Conservation (phyloP, 768 basidiomycete species). For the Mycena filopes region DNA sequence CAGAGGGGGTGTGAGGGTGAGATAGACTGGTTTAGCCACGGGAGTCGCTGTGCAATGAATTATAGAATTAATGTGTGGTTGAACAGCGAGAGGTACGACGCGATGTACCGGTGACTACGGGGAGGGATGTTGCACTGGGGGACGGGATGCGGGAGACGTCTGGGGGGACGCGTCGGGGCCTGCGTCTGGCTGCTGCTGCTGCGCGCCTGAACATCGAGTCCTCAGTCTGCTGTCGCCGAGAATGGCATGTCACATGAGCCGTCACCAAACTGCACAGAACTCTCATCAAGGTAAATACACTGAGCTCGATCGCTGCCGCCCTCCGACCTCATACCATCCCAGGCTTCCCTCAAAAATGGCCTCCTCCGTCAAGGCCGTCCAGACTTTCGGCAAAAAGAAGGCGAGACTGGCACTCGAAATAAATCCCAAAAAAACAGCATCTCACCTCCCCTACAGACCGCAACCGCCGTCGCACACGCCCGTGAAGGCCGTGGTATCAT, state of each 20-base stretch:
- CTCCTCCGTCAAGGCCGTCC: constrained; percentile 88
- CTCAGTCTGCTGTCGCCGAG: no score
- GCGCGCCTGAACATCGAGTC: constrained; percentile 21
- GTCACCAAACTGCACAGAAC: neutral
- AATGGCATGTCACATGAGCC: neutral
- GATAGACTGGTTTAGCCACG: constrained; percentile 60
- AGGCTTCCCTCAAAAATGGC: constrained; percentile 67
- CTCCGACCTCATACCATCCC: constrained; percentile 33
- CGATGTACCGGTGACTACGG: constrained; percentile 16
- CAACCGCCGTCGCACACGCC: constrained; percentile 97
- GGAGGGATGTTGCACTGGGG: neutral
- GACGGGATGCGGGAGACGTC: neutral
- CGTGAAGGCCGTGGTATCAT: constrained; percentile 96
- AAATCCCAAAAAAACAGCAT: constrained; percentile 13
- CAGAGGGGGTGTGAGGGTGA: constrained; percentile 71
- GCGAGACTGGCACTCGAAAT: constrained; percentile 50
- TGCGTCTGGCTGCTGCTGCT: constrained; percentile 10
- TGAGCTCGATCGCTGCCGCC: constrained; percentile 22
- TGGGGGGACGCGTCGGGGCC: constrained; percentile 14
- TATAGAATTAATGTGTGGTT: neutral
- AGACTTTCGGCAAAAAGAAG: constrained; percentile 99
- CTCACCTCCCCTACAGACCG: constrained; percentile 68
- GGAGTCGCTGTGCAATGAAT: constrained; percentile 48
- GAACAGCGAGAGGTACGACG: neutral
- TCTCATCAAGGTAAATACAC: constrained; percentile 20